A percentile compares a stretch with the other conserved stretches of the same genome.
These are phyloP conservation scores for Trametes pubescens DNA, from an alignment of 1,284 basidiomycete genomes.

Conservation along the genomic window DNA sequence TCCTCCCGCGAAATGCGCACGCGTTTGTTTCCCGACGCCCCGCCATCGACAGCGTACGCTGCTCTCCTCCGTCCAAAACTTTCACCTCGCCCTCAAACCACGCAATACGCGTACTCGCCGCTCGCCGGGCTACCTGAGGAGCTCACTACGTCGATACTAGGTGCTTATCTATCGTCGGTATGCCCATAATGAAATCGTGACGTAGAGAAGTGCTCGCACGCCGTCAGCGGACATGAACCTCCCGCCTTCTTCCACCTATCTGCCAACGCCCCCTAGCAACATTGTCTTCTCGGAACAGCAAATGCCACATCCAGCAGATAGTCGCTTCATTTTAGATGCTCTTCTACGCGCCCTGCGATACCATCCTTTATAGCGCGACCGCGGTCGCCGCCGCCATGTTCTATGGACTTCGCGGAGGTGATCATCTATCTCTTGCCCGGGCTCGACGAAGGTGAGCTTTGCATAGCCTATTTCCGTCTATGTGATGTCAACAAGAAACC, in stretches of 20 bases:
- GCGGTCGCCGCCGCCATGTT: background rate
- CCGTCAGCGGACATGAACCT: constrained; percentile 21
- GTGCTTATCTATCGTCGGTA: constrained; percentile 1
- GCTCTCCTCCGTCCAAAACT: background rate
- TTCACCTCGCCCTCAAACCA: background rate
- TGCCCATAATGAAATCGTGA: constrained; percentile 14
- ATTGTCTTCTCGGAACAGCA: background rate
- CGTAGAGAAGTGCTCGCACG: constrained; percentile 15
- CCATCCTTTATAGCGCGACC: constrained; percentile 17
- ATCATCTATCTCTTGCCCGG: background rate
- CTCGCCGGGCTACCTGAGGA: background rate
- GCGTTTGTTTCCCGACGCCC: background rate
- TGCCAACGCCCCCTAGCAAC: constrained; percentile 29
- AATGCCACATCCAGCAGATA: background rate
- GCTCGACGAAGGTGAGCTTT: constrained; percentile 8
- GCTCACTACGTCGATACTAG: too few species aligned
- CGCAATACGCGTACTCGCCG: background rate
- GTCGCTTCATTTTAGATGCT: constrained; percentile 19
- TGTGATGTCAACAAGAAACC: constrained; percentile 33
- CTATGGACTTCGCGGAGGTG: background rate
- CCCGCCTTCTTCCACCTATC: constrained; percentile 1
- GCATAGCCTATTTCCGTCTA: background rate
- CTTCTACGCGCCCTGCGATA: constrained; percentile 1
- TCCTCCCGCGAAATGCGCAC: background rate
- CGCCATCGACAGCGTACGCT: background rate